Evolutionary conservation across 805 yeast species (phyloP).

Genomic region (Gaillardinia entomophila): DNA sequence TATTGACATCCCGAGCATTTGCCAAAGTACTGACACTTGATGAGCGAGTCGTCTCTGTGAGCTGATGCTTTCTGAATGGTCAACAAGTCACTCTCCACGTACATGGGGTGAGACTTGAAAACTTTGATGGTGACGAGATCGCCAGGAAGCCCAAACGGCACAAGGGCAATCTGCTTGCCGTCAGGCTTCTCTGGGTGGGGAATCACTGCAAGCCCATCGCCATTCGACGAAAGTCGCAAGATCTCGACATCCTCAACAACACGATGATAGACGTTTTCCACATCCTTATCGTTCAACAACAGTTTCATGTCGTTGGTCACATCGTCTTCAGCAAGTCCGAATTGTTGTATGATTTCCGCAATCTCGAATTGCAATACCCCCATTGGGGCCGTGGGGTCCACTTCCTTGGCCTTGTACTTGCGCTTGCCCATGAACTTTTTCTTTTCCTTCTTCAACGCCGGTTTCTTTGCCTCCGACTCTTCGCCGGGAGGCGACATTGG

Average conservation of each 20-base stretch:
- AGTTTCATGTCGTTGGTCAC: slow-evolving; percentile 61
- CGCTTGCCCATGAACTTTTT: slow-evolving; percentile 22
- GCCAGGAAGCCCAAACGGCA: slow-evolving; percentile 88
- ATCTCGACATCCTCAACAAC: slow-evolving; percentile 54
- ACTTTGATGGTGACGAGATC: slow-evolving; percentile 68
- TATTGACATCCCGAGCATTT: slow-evolving; percentile 94
- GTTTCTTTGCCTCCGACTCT: slow-evolving; percentile 11
- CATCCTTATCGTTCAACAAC: slow-evolving; percentile 54
- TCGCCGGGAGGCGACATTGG: slow-evolving; percentile 3
- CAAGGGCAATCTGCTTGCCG: slow-evolving; percentile 56
- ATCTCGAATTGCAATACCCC: slow-evolving; percentile 79
- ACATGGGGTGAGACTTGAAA: slow-evolving; percentile 70
- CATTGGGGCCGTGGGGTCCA: slow-evolving; percentile 72
- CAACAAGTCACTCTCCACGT: slow-evolving; percentile 71
- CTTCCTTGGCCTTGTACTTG: slow-evolving; percentile 55
- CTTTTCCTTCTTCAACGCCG: slow-evolving; percentile 3
- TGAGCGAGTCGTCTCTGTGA: slow-evolving; percentile 49
- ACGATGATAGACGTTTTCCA: slow-evolving; percentile 51
- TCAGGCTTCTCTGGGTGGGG: slow-evolving; percentile 46
- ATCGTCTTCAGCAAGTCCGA: slow-evolving; percentile 33
- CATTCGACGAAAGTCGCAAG: slow-evolving; percentile 61
- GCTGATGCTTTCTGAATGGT: slow-evolving; percentile 33
- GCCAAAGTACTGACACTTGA: slow-evolving; percentile 81
- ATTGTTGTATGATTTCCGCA: slow-evolving; percentile 43
- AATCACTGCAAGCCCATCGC: slow-evolving; percentile 79